phyloP scores from a whole-genome alignment of 768 basidiomycete species.

The Pleurotus citrinopileatus region DNA sequence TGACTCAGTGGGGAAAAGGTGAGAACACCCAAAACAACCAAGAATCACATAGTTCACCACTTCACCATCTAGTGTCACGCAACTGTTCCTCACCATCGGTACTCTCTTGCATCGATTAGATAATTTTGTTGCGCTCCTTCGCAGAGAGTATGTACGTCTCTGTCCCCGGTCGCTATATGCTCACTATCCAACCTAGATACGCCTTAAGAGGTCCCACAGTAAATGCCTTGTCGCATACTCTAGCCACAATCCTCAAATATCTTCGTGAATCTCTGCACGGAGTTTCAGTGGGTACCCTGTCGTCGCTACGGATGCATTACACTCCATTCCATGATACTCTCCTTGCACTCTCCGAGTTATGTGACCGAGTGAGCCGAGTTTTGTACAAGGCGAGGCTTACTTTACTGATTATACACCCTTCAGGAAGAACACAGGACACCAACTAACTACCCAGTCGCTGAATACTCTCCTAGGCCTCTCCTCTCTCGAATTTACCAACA shows the following conservation, averaged over 20 bases:
- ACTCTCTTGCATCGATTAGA: slow-evolving; percentile 68
- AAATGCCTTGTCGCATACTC: slow-evolving; percentile 64
- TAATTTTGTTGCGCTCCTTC: slow-evolving; percentile 41
- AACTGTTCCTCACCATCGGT: slow-evolving; percentile 68
- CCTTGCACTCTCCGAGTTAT: slow-evolving; percentile 53
- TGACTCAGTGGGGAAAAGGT: slow-evolving; percentile 58
- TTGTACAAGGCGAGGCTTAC: slow-evolving; percentile 2
- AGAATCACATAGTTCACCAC: background rate
- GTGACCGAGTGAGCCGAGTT: slow-evolving; percentile 47
- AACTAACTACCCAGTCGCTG: slow-evolving; percentile 38
- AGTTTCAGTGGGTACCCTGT: slow-evolving; percentile 23
- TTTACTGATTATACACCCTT: too few species aligned
- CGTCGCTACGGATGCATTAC: slow-evolving; percentile 46
- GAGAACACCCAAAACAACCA: slow-evolving; percentile 5
- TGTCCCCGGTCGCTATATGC: slow-evolving; percentile 3
- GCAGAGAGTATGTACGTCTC: slow-evolving; percentile 39
- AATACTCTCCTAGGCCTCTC: slow-evolving; percentile 44
- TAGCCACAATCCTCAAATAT: slow-evolving; percentile 52
- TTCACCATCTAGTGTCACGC: slow-evolving; percentile 41
- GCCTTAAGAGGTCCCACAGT: slow-evolving; percentile 49
- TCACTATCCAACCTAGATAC: slow-evolving; percentile 30
- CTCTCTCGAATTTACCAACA: slow-evolving; percentile 61
- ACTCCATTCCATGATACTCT: slow-evolving; percentile 46
- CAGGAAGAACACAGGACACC: slow-evolving; percentile 33
- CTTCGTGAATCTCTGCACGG: slow-evolving; percentile 44